Conservation (phyloP, 805 yeast species). For the Metschnikowia gelsemii region DNA sequence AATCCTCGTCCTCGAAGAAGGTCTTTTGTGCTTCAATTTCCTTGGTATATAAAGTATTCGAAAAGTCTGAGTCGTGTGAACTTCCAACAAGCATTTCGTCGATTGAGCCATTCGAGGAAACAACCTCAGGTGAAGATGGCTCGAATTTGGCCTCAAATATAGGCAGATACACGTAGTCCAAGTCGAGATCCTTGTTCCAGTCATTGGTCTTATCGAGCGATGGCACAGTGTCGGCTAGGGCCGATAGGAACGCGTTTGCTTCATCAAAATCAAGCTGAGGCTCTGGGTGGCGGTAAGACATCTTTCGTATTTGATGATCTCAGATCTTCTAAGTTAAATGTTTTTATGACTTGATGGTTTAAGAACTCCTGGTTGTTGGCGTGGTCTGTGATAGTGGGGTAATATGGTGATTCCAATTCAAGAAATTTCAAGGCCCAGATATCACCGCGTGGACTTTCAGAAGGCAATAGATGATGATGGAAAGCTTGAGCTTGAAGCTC, state of each 20-base stretch:
- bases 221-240: slow-evolving; percentile 17
- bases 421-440: no score
- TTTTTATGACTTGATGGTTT: no score
- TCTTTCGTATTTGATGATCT: background rate
- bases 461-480: no score
- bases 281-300: slow-evolving; percentile 8
- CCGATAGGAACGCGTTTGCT: slow-evolving; percentile 17
- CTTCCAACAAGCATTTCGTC: slow-evolving; percentile 7
- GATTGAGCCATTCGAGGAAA: slow-evolving; percentile 7
- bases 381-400: no score
- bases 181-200: slow-evolving; percentile 12
- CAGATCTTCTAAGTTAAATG: background rate
- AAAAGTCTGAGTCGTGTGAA: slow-evolving; percentile 1
- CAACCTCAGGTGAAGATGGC: slow-evolving; percentile 7
- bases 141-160: slow-evolving; percentile 8
- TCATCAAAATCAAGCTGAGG: slow-evolving; percentile 17
- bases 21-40: background rate
- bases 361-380: no score
- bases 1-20: slow-evolving; percentile 3
- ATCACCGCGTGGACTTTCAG: no score
- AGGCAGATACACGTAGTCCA: slow-evolving; percentile 5
- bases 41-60: slow-evolving; percentile 1
- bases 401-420: no score
- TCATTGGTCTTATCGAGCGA: slow-evolving; percentile 10
- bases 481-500: no score